Percentiles rank a stretch among this genome's conserved stretches.
These are phyloP conservation scores for Marchantia paleacea DNA, from an alignment of 225 moss, liverwort and hornwort species.

Conservation along the genomic window DNA sequence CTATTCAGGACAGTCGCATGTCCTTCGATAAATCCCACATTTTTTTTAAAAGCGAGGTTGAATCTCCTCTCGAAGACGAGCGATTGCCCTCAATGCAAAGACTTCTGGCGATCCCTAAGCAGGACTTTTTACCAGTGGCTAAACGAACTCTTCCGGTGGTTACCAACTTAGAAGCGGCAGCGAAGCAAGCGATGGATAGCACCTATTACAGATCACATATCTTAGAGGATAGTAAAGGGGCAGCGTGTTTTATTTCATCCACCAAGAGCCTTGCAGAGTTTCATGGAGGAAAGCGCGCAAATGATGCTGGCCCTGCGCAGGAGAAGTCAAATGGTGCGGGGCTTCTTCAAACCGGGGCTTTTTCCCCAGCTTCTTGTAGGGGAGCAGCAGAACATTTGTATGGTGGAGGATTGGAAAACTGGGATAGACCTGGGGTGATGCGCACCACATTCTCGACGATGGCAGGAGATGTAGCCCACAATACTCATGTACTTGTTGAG, in stretches of 20 bases:
- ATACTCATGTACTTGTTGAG: neutral
- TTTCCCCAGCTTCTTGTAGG: neutral
- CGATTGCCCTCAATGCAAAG: neutral
- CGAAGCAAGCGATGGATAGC: neutral
- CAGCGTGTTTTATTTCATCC: neutral
- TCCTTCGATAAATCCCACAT: too few species aligned
- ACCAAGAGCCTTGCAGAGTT: neutral
- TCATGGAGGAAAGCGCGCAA: neutral
- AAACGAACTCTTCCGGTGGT: slow-evolving; percentile 18
- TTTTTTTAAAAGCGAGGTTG: neutral
- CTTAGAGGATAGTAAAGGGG: neutral
- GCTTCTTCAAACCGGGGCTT: neutral
- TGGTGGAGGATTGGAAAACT: neutral
- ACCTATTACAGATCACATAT: neutral
- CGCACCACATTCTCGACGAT: neutral
- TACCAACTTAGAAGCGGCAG: neutral
- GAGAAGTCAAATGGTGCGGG: neutral
- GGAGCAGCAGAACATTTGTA: neutral
- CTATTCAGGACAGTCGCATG: neutral
- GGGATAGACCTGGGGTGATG: neutral
- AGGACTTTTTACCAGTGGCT: slow-evolving; percentile 10
- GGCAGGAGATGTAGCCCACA: neutral
- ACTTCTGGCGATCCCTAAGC: neutral
- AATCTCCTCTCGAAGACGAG: neutral
- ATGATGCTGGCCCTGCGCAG: neutral